These are phyloP conservation scores for Rubroboletus satanas DNA, from an alignment of 768 basidiomycete species.

Conservation along the genomic window DNA sequence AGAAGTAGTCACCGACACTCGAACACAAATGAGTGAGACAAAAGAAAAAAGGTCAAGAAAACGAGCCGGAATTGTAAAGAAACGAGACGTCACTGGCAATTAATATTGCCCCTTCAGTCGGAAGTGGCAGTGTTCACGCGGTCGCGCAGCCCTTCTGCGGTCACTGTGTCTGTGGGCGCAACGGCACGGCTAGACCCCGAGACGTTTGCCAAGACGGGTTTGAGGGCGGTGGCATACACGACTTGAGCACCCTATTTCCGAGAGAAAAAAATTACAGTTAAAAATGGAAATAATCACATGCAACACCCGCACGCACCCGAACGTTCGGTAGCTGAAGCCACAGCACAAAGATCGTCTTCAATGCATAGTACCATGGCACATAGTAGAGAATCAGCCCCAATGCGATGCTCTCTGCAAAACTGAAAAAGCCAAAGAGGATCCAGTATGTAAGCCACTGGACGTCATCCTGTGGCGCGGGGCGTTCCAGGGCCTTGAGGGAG, in stretches of 20 bases:
- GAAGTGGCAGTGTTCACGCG: conserved; percentile 39
- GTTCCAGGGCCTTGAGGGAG: conserved; percentile 91
- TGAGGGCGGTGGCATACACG: conserved; percentile 71
- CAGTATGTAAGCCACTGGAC: conserved; percentile 98
- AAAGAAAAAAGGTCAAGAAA: background rate
- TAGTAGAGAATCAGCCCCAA: conserved; percentile 85
- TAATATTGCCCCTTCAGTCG: conserved; percentile 27
- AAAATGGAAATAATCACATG: background rate
- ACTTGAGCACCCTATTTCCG: conserved; percentile 74
- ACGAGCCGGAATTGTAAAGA: background rate
- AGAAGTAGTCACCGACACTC: conserved; percentile 13
- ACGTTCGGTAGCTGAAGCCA: conserved; percentile 88
- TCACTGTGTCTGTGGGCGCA: conserved; percentile 49
- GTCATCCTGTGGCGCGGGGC: conserved; percentile 78
- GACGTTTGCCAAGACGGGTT: conserved; percentile 73
- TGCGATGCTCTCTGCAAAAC: conserved; percentile 85
- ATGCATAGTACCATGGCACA: conserved; percentile 88
- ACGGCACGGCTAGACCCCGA: conserved; percentile 41
- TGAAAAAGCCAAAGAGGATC: conserved; percentile 92
- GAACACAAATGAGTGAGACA: background rate
- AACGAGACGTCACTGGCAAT: background rate
- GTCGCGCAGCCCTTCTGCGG: conserved; percentile 45
- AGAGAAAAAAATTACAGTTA: background rate
- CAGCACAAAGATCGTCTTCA: conserved; percentile 88
- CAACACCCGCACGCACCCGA: conserved; percentile 53